A percentile compares a stretch with the other conserved stretches of the same genome.
phyloP scores from a whole-genome alignment of 148 eudicot species.

The Nepenthes mirabilis region DNA sequence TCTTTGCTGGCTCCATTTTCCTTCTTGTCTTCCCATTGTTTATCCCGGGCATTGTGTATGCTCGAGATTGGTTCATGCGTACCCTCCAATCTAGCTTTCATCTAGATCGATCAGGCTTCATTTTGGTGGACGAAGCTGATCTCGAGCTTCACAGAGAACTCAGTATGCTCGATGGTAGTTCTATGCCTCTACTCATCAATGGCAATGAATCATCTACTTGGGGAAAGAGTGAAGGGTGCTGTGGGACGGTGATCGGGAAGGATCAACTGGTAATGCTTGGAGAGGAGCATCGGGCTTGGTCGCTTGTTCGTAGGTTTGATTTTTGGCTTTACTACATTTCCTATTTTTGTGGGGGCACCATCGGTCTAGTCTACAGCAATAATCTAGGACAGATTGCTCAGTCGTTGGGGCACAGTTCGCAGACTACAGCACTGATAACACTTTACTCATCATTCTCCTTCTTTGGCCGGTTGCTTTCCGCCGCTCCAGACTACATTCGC shows the following conservation, averaged over 20 bases:
- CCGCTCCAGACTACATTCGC: conserved; percentile 65
- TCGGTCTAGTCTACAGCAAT: conserved; percentile 78
- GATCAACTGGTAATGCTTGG: conserved; percentile 64
- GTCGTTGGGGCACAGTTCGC: conserved; percentile 55
- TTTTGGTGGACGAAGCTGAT: conserved; percentile 51
- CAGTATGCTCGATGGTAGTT: conserved; percentile 12
- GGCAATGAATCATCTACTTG: conserved; percentile 6
- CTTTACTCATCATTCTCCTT: conserved; percentile 88
- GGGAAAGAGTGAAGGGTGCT: conserved; percentile 17
- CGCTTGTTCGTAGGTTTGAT: conserved; percentile 52
- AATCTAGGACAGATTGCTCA: conserved; percentile 86
- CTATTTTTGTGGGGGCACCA: conserved; percentile 88
- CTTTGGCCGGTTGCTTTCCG: conserved; percentile 82
- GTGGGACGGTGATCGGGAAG: conserved; percentile 22
- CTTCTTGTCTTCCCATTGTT: conserved; percentile 50
- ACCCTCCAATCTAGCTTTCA: conserved; percentile 30
- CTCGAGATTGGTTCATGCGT: conserved; percentile 46
- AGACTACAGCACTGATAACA: conserved; percentile 50
- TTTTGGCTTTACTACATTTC: conserved; percentile 82
- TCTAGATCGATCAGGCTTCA: conserved; percentile 37
- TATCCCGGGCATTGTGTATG: conserved; percentile 55
- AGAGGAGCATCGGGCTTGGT: conserved; percentile 54
- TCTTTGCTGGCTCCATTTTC: conserved; percentile 50
- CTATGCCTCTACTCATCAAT: conserved; percentile 4
- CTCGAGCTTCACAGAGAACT: conserved; percentile 51